Evolutionary conservation across 495 filamentous ascomycete species (phyloP), one percentile per base, ranked within the genome.

Genomic region (Massariosphaeria phaeospora): DNA sequence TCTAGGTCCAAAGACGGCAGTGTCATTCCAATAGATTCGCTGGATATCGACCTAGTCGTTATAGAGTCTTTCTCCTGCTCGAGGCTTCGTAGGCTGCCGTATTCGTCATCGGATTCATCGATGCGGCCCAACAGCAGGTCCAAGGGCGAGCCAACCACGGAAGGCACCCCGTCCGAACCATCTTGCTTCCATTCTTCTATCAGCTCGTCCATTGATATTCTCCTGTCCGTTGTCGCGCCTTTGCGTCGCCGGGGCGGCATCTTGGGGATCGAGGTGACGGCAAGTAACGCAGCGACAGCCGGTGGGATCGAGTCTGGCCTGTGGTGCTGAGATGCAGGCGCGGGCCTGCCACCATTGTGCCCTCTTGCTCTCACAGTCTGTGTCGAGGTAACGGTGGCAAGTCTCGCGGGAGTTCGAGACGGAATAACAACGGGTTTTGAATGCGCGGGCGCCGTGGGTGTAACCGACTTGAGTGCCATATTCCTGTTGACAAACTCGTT

Each of bases 261-360:
- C 4, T 44, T 64, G 10, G 72, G 72, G 21, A 75, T 75, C 23
- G 59, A 45, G 4, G 71, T 75, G 12, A 75, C 62, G 35, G 72
- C 72, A 5, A 75, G 65, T 29, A 75, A 49, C 7, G 72, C 72
- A 13, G 72, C 72, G 10, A 75, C 72, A 8, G 72, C 67, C 2
- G 72, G 70, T 17, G 70, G 70, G 4, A 73, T 59, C 0, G 64
- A 66, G 47, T 62, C 59, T 6, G 65, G 46, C 31, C 62, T 63
- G 57, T 74, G 72, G 17, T 52, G 57, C 12, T 40, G 41, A 0
- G 51, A 40, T 11, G 39, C 30, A n/a, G 45, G 46, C 6, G 18
- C 17, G 10, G 46, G 17, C 38, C 59, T 56, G 18, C 39, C 62
- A 38, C 62, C 55, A 57, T 63, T 48, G 15, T 66, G 63, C 13